phyloP scores from a whole-genome alignment of 768 basidiomycete genomes.

The Gymnopilus junonius region DNA sequence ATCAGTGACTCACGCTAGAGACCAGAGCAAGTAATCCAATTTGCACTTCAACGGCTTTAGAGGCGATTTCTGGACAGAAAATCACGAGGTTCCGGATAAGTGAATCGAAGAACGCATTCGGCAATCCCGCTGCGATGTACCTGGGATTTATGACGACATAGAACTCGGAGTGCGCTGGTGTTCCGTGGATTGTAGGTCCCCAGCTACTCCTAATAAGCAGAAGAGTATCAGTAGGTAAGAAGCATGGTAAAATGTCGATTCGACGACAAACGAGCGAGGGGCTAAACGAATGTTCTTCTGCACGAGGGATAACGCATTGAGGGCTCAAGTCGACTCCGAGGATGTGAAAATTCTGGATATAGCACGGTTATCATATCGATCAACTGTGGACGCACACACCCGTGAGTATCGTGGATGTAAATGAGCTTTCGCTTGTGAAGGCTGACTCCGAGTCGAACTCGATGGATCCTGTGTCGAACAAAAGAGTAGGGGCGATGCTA shows the following conservation, averaged over 20 bases:
- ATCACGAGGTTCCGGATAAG: background rate
- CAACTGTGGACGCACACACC: background rate
- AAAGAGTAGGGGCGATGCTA: background rate
- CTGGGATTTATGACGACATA: background rate
- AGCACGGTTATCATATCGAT: background rate
- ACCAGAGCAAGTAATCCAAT: background rate
- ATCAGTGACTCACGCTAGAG: background rate
- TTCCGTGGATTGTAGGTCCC: no score
- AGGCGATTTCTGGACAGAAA: background rate
- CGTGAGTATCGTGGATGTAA: conserved; percentile 1
- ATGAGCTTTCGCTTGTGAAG: background rate
- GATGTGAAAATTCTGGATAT: background rate
- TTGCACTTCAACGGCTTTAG: background rate
- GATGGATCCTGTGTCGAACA: background rate
- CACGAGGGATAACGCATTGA: background rate
- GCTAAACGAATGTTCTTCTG: background rate
- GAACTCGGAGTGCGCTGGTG: background rate
- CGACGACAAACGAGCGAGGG: background rate
- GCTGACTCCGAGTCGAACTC: background rate
- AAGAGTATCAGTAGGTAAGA: background rate
- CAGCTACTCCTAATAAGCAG: no score
- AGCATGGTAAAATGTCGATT: background rate
- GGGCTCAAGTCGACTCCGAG: background rate
- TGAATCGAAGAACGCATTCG: conserved; percentile 5
- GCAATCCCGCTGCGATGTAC: conserved; percentile 4